phyloP scores from a whole-genome alignment of 345 rosid genomes.

The Syzygium grande region DNA sequence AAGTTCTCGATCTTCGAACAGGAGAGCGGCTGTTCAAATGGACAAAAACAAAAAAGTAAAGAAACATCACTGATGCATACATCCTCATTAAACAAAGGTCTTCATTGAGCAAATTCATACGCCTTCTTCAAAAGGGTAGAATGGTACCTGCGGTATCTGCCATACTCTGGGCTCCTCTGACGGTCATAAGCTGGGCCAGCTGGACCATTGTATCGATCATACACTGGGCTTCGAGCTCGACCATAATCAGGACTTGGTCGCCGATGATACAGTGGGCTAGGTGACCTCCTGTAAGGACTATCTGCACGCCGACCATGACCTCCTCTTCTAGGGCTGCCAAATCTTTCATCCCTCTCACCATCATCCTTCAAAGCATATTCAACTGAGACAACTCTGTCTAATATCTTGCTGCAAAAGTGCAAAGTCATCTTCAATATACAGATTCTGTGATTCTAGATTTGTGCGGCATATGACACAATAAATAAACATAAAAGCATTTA shows the following conservation, averaged over 20 bases:
- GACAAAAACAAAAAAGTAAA: background rate
- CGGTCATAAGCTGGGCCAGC: conserved; percentile 39
- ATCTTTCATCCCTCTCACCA: conserved; percentile 54
- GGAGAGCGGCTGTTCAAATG: conserved; percentile 56
- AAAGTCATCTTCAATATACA: background rate
- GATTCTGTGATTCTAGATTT: background rate
- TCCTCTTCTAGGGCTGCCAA: conserved; percentile 62
- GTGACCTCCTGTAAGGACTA: conserved; percentile 50
- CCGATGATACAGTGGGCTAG: conserved; percentile 56
- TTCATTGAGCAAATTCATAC: background rate
- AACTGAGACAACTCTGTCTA: conserved; percentile 77
- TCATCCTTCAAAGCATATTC: conserved; percentile 88
- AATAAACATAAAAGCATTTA: background rate
- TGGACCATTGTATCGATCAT: conserved; percentile 58
- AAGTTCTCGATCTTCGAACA: conserved; percentile 43
- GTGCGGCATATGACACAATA: background rate
- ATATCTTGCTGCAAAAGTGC: conserved; percentile 49
- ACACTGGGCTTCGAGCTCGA: conserved; percentile 60
- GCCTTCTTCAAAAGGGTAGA: background rate
- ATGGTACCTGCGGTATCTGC: conserved; percentile 60
- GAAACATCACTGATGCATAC: background rate
- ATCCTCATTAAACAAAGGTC: background rate
- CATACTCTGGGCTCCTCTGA: conserved; percentile 41
- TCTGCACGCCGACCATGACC: conserved; percentile 20
- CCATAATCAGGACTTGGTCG: conserved; percentile 84